Base-by-base conservation (phyloP, 106 monocot genomes). In the Agapanthus africanus region DNA sequence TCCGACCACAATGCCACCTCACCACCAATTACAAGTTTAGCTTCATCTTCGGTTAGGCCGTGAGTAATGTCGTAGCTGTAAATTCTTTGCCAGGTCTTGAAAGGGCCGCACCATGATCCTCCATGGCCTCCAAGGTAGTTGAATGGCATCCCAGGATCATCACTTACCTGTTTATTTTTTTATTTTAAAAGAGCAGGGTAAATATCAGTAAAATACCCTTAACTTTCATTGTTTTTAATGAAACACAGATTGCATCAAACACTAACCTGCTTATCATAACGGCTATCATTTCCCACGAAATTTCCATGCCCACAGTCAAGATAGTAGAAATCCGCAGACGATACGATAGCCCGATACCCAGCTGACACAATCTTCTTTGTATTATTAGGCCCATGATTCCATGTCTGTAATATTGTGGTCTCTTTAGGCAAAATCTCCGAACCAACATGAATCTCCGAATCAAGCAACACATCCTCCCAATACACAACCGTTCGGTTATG, bases 1-100 rank as follows among this genome's bases (percentile, higher is more conserved):
- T 88, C 95, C 33, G 91, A 86, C 95, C 91, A 95, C 70, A 95
- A 68, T 64, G 86, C 91, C 66, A 91, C 95, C 84, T 95, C 91
- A 6, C 91, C 95, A 10, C 91, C 95, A 33, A 95, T 28, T 65
- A 95, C 95, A 71, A 57, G 37, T 77, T 18, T 38, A 32, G 78
- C 78, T 85, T 91, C 91, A 62, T 81, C 79, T 57, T 77, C 86
- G 11, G 40, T 80, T 51, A 97, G 66, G 49, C 90, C 90, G 49
- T 88, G 32, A 22, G 82, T 79, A 35, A 95, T 80, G 59, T 95
- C 95, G 54, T 91, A 95, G 70, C 85, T 91, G 57, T 95, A 95
- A 9, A 95, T 70, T 73, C 95, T 67, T 78, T 95, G 91, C 95
- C 95, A 95, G 3, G 88, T 74, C 78, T 95, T 95, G 78, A 84